A percentile compares a stretch with the other conserved stretches of the same genome.
Conservation (phyloP, 164 flowering plant genomes). For the Vitis labrusca region DNA sequence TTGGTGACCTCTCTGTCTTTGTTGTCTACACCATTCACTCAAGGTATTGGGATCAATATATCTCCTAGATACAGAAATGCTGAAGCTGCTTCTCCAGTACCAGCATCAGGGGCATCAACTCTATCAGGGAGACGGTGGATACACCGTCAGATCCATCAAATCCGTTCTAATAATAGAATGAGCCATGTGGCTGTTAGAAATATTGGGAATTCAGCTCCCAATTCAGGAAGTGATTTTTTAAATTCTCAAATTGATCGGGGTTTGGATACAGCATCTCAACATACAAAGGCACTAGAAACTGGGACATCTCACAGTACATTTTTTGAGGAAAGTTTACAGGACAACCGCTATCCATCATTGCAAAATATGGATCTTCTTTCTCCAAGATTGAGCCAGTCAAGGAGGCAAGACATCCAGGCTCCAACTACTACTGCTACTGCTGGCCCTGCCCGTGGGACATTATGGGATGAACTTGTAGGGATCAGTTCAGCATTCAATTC, state of each 20-base stretch:
- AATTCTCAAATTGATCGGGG: conserved; percentile 32
- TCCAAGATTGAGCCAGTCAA: conserved; percentile 22
- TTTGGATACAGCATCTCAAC: conserved; percentile 29
- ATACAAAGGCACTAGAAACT: conserved; percentile 24
- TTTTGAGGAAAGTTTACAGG: conserved; percentile 32
- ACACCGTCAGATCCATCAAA: conserved; percentile 61
- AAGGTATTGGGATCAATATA: conserved; percentile 29
- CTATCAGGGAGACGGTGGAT: conserved; percentile 70
- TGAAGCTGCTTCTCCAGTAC: conserved; percentile 48
- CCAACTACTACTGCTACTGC: conserved; percentile 19
- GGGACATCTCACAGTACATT: conserved; percentile 24
- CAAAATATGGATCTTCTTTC: conserved; percentile 23
- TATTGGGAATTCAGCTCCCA: conserved; percentile 24
- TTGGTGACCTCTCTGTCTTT: conserved; percentile 36
- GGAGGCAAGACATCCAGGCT: conserved; percentile 33
- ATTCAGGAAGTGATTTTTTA: conserved; percentile 20
- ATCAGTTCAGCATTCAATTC: conserved; percentile 13
- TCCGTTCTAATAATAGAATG: conserved; percentile 46
- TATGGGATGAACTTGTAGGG: conserved; percentile 25
- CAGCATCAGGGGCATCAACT: conserved; percentile 71
- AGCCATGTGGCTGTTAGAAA: conserved; percentile 24
- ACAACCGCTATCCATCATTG: conserved; percentile 13
- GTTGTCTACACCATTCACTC: conserved; percentile 39
- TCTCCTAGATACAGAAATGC: conserved; percentile 55
- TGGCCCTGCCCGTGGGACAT: conserved; percentile 22